Conservation (phyloP, 768 basidiomycete genomes). For the Lepiota brunneoincarnata region DNA sequence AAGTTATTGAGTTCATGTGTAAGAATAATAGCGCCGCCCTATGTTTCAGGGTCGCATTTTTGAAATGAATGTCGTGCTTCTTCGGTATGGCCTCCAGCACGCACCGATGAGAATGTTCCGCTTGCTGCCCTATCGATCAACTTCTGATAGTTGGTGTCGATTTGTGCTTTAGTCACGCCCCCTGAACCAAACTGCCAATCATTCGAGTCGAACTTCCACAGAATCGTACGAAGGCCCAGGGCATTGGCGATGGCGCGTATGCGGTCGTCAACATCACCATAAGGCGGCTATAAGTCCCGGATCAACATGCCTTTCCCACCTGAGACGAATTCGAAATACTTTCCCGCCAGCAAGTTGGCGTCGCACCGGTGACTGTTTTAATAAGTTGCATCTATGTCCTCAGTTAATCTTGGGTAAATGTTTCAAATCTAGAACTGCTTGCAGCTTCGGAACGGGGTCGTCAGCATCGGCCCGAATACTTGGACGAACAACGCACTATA, state of each 20-base stretch:
- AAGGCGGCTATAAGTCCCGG: conserved; percentile 46
- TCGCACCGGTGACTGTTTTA: conserved; percentile 52
- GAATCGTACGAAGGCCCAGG: conserved; percentile 66
- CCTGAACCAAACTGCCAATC: conserved; percentile 69
- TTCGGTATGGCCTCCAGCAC: conserved; percentile 2
- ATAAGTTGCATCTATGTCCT: conserved; percentile 44
- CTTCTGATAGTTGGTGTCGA: conserved; percentile 51
- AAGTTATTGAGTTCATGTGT: conserved; percentile 60
- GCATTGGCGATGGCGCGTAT: conserved; percentile 67
- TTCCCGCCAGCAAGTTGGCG: conserved; percentile 62
- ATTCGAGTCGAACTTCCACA: conserved; percentile 70
- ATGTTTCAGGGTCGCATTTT: not conserved
- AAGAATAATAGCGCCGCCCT: conserved; percentile 52
- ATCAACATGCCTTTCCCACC: not conserved
- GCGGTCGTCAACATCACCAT: conserved; percentile 72
- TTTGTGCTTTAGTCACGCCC: conserved; percentile 37
- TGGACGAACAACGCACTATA: conserved; percentile 48
- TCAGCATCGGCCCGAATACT: not conserved
- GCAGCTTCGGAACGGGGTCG: conserved; percentile 16
- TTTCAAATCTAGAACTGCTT: not conserved
- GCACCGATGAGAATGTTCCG: conserved; percentile 38
- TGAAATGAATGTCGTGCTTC: not conserved
- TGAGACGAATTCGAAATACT: conserved; percentile 13
- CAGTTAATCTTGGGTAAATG: not conserved
- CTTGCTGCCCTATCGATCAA: conserved; percentile 46